Conservation (phyloP, 805 yeast species). For the Zygotorulaspora florentina region DNA sequence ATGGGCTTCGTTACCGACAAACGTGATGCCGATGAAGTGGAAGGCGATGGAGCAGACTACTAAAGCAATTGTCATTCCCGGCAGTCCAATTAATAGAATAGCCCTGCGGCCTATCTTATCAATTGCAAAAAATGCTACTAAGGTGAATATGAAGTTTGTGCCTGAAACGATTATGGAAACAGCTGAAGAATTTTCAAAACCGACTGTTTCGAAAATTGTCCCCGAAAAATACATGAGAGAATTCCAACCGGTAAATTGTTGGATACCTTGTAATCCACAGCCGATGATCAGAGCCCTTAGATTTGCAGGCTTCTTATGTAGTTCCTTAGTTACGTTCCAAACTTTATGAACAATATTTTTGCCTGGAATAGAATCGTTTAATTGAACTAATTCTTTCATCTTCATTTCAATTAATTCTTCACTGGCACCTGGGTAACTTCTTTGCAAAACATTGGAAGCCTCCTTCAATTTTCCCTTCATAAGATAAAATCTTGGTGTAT, state of each 20-base stretch:
- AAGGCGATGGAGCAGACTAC: slow-evolving; percentile 85
- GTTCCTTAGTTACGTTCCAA: slow-evolving; percentile 56
- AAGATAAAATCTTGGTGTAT: slow-evolving; percentile 88
- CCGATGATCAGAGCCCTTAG: slow-evolving; percentile 85
- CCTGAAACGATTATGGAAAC: slow-evolving; percentile 92
- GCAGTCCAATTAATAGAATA: slow-evolving; percentile 73
- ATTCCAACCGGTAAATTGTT: slow-evolving; percentile 95
- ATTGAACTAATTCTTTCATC: slow-evolving; percentile 56
- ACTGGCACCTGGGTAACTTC: slow-evolving; percentile 59
- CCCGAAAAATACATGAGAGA: slow-evolving; percentile 93
- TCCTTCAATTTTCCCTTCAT: slow-evolving; percentile 59
- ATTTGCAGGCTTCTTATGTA: slow-evolving; percentile 70
- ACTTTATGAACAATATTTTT: slow-evolving; percentile 45
- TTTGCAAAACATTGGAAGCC: slow-evolving; percentile 64
- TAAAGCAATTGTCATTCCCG: slow-evolving; percentile 76
- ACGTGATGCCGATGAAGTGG: slow-evolving; percentile 70
- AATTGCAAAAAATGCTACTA: slow-evolving; percentile 79
- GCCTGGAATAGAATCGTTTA: slow-evolving; percentile 47
- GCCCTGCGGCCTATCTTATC: slow-evolving; percentile 86
- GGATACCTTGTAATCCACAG: slow-evolving; percentile 92
- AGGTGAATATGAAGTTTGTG: slow-evolving; percentile 85
- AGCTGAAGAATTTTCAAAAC: slow-evolving; percentile 86
- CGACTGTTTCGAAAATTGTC: slow-evolving; percentile 87
- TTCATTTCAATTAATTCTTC: slow-evolving; percentile 61
- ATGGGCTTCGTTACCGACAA: slow-evolving; percentile 45